These are phyloP conservation scores for Desmodesmus armatus DNA, from an alignment of 139 green algal species.

Conservation along the genomic window DNA sequence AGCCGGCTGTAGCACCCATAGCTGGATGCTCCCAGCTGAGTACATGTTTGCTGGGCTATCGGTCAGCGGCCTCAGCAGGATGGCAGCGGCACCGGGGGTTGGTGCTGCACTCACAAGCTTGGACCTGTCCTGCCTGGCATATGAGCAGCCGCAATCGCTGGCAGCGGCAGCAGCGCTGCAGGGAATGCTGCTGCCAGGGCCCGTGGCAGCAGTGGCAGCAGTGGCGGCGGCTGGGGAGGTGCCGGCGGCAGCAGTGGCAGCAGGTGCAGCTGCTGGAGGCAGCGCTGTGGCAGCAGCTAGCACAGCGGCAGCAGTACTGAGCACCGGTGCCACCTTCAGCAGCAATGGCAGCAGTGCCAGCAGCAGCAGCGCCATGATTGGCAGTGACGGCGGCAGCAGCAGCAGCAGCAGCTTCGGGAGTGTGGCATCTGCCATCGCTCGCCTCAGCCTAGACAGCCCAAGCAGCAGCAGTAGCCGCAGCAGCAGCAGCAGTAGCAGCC, in stretches of 20 bases:
- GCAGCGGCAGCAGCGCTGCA: constrained; percentile 1
- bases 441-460: too few relatives aligned
- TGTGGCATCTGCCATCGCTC: background rate
- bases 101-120: background rate
- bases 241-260: background rate
- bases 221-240: background rate
- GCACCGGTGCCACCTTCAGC: background rate
- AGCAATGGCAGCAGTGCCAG: background rate
- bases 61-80: background rate
- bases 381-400: background rate
- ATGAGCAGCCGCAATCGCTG: background rate
- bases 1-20: constrained; percentile 38
- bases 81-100: background rate
- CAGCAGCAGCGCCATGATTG: constrained; percentile 24
- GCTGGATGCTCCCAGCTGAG: constrained; percentile 44
- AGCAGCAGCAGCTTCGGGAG: constrained; percentile 17
- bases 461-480: constrained; percentile 3
- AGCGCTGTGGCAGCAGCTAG: background rate
- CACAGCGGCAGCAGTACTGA: background rate
- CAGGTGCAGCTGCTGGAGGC: background rate
- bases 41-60: constrained; percentile 38
- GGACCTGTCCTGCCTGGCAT: constrained; percentile 14
- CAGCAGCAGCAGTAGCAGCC: constrained; percentile 6
- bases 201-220: constrained; percentile 11
- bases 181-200: too few relatives aligned